A percentile compares a stretch with the other conserved stretches of the same genome.
Conservation (phyloP, 2,329 filamentous ascomycete genomes). For the Colletotrichum spaethianum region DNA sequence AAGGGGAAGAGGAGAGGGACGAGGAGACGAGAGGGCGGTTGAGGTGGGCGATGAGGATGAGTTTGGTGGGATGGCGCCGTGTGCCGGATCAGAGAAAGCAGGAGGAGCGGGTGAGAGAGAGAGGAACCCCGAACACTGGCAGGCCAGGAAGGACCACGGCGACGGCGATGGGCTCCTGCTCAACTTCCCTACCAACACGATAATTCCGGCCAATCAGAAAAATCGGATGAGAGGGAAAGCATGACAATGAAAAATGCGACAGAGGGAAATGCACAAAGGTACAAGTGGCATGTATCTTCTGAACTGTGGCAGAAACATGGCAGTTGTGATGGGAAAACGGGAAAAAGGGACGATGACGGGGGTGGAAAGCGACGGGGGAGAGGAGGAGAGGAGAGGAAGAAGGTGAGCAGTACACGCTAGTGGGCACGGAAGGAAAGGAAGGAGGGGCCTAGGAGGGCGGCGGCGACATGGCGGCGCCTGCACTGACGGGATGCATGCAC, state of each 20-base stretch:
- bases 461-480: conserved; percentile 4
- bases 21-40: conserved; percentile 32
- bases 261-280: conserved; percentile 28
- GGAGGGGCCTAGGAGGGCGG: conserved; percentile 4
- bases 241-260: conserved; percentile 24
- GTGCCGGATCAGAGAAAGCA: conserved; percentile 36
- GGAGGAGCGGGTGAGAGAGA: conserved; percentile 2
- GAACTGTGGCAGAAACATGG: conserved; percentile 19
- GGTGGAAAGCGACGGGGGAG: conserved; percentile 5
- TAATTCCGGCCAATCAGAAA: conserved; percentile 41
- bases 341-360: background rate
- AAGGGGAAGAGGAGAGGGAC: conserved; percentile 32
- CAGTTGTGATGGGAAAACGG: conserved; percentile 25
- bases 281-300: conserved; percentile 37
- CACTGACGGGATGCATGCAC: background rate
- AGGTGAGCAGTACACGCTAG: background rate
- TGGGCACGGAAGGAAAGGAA: conserved; percentile 1
- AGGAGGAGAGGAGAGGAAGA: background rate
- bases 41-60: conserved; percentile 43
- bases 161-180: background rate
- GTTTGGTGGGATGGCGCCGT: conserved; percentile 39
- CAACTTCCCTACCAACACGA: background rate
- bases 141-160: background rate
- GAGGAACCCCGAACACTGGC: background rate
- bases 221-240: conserved; percentile 17